Evolutionary conservation across 257 asterid species (phyloP).

Genomic region (Solanum chaucha): DNA sequence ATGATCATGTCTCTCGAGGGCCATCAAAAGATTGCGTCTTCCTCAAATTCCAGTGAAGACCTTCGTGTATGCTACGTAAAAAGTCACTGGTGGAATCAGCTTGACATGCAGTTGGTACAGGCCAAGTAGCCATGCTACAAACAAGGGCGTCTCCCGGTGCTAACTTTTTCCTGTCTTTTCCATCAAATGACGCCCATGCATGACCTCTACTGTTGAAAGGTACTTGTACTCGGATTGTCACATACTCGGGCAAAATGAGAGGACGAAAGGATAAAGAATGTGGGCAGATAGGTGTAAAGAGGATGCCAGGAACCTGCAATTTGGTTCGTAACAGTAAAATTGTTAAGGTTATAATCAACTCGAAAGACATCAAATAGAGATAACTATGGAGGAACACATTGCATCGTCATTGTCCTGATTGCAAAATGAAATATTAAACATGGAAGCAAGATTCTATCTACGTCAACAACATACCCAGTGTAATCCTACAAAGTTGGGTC

Average conservation of each 20-base stretch:
- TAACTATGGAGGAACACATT: background rate
- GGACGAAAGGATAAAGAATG: constrained; percentile 95
- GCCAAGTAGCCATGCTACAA: constrained; percentile 99
- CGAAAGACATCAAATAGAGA: background rate
- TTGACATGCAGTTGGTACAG: constrained; percentile 93
- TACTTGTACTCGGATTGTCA: constrained; percentile 65
- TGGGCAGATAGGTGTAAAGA: constrained; percentile 96
- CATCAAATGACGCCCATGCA: constrained; percentile 98
- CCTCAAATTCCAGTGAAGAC: constrained; percentile 96
- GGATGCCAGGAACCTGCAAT: constrained; percentile 80
- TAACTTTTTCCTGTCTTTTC: constrained; percentile 71
- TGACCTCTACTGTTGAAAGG: constrained; percentile 89
- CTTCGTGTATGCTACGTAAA: constrained; percentile 81
- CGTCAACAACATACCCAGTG: background rate
- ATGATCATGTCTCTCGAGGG: constrained; percentile 41
- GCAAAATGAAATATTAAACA: background rate
- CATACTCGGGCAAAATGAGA: constrained; percentile 82
- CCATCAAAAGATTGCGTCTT: constrained; percentile 84
- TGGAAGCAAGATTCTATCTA: background rate
- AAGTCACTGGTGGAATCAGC: constrained; percentile 73
- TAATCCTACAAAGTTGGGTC: no score
- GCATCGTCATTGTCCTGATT: background rate
- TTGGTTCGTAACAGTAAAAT: background rate
- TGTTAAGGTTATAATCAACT: background rate
- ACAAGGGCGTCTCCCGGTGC: constrained; percentile 90